Percentiles rank a stretch among this genome's conserved stretches.
phyloP scores from a whole-genome alignment of 2,329 filamentous ascomycete genomes.

The Phaeoacremonium minimum region DNA sequence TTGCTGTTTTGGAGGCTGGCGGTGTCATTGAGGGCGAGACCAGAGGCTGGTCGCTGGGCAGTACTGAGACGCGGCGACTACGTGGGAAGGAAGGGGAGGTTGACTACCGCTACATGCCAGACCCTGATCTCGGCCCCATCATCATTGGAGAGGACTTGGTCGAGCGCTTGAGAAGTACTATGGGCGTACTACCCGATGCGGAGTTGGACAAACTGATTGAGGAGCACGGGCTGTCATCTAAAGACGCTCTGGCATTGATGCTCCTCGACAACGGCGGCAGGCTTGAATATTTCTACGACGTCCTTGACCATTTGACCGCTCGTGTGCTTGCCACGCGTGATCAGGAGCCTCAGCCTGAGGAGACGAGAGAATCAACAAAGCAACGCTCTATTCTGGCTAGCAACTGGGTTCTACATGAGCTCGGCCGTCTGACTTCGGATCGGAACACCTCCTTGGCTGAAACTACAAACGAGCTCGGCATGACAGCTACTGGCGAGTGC shows the following conservation, averaged over 20 bases:
- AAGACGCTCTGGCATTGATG: conserved; percentile 79
- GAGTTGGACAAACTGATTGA: conserved; percentile 59
- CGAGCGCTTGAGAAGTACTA: conserved; percentile 51
- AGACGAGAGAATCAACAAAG: conserved; percentile 10
- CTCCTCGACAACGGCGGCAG: conserved; percentile 73
- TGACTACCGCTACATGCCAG: conserved; percentile 98
- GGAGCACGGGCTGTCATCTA: conserved; percentile 65
- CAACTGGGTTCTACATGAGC: conserved; percentile 72
- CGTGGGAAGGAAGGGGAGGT: conserved; percentile 95
- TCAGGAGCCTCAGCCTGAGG: not conserved
- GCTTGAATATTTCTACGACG: conserved; percentile 75
- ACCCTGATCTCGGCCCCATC: conserved; percentile 82
- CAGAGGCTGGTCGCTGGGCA: conserved; percentile 84
- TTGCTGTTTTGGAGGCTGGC: conserved; percentile 70
- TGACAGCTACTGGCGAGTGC: conserved; percentile 41
- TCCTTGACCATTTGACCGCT: conserved; percentile 45
- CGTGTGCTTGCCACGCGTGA: conserved; percentile 15
- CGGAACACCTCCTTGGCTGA: conserved; percentile 15
- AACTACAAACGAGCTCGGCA: conserved; percentile 13
- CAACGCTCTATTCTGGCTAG: conserved; percentile 42
- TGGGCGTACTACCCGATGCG: conserved; percentile 70
- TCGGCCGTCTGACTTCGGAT: conserved; percentile 62
- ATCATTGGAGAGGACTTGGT: conserved; percentile 70
- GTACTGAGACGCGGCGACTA: conserved; percentile 73
- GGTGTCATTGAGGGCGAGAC: conserved; percentile 80